A percentile compares a stretch with the other conserved stretches of the same genome.
These are phyloP conservation scores for Gnomoniopsis sp. DNA, from an alignment of 2,329 filamentous ascomycete genomes.

Conservation along the genomic window DNA sequence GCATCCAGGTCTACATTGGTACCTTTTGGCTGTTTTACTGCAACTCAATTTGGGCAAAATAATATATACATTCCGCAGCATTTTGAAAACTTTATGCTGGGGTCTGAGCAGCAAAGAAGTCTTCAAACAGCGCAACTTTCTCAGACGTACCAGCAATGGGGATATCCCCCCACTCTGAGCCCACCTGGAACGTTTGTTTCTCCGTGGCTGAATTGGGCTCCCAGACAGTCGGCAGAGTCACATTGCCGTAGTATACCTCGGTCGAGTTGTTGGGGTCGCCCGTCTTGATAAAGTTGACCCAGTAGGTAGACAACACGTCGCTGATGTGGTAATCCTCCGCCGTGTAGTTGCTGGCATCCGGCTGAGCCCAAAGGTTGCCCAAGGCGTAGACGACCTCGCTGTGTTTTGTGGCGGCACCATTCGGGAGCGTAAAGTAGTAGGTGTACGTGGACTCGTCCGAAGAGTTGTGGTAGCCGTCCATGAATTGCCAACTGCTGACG, in stretches of 20 bases:
- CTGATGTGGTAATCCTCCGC: conserved; percentile 25
- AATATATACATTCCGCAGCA: no score
- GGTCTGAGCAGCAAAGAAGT: not conserved
- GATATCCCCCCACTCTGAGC: not conserved
- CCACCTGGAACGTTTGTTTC: not conserved
- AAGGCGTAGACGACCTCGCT: conserved; percentile 29
- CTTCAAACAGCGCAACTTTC: not conserved
- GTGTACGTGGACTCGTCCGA: conserved; percentile 20
- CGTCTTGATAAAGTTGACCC: conserved; percentile 15
- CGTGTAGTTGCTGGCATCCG: conserved; percentile 23
- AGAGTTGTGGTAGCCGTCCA: not conserved
- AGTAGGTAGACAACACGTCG: conserved; percentile 20
- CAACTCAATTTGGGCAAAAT: no score
- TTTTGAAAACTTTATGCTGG: no score
- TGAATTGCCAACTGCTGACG: not conserved
- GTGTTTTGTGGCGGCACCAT: conserved; percentile 22
- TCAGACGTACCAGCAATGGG: not conserved
- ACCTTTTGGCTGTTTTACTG: no score
- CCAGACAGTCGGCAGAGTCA: not conserved
- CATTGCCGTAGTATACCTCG: not conserved
- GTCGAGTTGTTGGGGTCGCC: conserved; percentile 11
- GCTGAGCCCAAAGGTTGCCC: conserved; percentile 24
- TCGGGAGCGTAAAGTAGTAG: conserved; percentile 29
- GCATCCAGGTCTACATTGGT: no score
- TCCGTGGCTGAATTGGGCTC: not conserved